These are phyloP conservation scores for Starmerella ratchasimensis DNA, from an alignment of 805 yeast genomes.

Conservation along the genomic window DNA sequence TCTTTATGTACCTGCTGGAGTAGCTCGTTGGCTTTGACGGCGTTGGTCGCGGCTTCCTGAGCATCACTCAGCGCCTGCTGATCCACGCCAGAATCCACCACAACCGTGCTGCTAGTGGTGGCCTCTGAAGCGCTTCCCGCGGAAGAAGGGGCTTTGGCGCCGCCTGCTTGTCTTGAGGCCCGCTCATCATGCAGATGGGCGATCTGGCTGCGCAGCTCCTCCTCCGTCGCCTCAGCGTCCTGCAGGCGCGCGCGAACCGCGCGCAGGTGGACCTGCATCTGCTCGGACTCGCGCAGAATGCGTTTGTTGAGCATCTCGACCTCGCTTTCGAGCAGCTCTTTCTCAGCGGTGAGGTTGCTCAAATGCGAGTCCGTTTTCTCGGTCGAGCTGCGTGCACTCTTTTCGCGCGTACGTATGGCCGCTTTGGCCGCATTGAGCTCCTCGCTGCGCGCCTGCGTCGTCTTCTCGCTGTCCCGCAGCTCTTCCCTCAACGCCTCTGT, in stretches of 20 bases:
- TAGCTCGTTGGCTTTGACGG: conserved; percentile 23
- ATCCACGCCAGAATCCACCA: not conserved
- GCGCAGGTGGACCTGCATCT: conserved; percentile 32
- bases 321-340: conserved; percentile 44
- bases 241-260: conserved; percentile 17
- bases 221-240: conserved; percentile 13
- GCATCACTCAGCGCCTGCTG: conserved; percentile 7
- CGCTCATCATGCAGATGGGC: no score
- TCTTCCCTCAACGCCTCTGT: conserved; percentile 68
- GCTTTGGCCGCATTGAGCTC: conserved; percentile 65
- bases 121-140: no score
- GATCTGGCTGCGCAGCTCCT: conserved; percentile 7
- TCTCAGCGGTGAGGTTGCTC: conserved; percentile 43
- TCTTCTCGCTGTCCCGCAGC: conserved; percentile 54
- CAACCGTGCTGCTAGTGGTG: not conserved
- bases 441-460: conserved; percentile 65
- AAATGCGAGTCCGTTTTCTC: conserved; percentile 45
- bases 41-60: conserved; percentile 17
- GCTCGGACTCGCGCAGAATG: conserved; percentile 55
- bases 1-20: conserved; percentile 28
- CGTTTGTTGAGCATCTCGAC: conserved; percentile 37
- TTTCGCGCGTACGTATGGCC: conserved; percentile 54
- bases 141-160: no score
- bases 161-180: no score
- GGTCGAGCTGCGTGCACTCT: conserved; percentile 37